Conservation (phyloP, 495 filamentous ascomycete species). For the Xeromyces bisporus region DNA sequence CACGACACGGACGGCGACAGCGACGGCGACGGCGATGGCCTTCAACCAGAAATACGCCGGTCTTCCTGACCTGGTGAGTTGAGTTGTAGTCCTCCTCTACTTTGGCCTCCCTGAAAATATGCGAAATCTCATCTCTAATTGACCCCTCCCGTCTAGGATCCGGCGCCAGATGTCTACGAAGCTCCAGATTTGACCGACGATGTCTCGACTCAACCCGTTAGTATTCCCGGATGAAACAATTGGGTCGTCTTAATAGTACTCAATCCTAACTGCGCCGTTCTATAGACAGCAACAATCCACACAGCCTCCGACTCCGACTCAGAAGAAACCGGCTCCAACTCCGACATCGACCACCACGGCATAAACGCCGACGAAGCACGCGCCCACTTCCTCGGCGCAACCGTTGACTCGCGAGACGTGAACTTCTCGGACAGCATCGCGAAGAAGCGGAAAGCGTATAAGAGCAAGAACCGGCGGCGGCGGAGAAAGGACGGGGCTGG, state of each 20-base stretch:
- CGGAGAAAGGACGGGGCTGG: conserved; percentile 35
- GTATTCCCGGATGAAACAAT: conserved; percentile 4
- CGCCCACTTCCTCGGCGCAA: conserved; percentile 56
- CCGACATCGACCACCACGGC: conserved; percentile 54
- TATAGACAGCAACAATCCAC: conserved; percentile 44
- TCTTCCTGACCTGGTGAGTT: conserved; percentile 64
- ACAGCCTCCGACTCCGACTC: conserved; percentile 48
- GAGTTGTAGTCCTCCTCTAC: too few species aligned
- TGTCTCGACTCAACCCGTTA: conserved; percentile 63
- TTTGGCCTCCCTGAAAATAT: too few species aligned
- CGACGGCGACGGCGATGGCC: too few species aligned
- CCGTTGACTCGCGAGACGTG: conserved; percentile 54
- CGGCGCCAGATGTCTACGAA: conserved; percentile 86
- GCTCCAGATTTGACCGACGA: conserved; percentile 84
- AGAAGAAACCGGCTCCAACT: conserved; percentile 32
- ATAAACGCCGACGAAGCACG: conserved; percentile 63
- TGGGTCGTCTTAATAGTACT: too few species aligned
- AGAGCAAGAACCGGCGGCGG: conserved; percentile 47
- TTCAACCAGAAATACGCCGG: conserved; percentile 62
- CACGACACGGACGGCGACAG: too few species aligned
- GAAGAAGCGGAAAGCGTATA: conserved; percentile 65
- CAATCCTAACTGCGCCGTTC: conserved; percentile 5
- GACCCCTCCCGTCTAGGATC: conserved; percentile 39
- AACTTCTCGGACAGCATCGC: conserved; percentile 73
- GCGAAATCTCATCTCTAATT: conserved; percentile 7